Evolutionary conservation across 2,329 filamentous ascomycete genomes (phyloP), one percentile per base, ranked within the genome.

Genomic region (Xylariaceae sp.): DNA sequence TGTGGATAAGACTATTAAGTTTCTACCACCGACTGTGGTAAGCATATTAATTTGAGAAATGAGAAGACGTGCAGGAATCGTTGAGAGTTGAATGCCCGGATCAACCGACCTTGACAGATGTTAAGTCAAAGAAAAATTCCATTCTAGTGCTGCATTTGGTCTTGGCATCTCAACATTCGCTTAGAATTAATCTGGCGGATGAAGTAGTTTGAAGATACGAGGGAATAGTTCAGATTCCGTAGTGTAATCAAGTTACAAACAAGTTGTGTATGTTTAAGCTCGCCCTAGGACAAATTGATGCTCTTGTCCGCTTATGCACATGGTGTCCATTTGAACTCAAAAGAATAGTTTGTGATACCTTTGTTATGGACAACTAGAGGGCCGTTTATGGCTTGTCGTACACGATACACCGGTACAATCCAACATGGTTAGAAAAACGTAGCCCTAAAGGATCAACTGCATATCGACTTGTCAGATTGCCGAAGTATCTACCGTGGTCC

Each of bases 391-490:
- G n/a, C n/a, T n/a, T n/a, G n/a, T n/a, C n/a, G n/a, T n/a, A n/a
- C n/a, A n/a, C n/a, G n/a, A n/a, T n/a, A n/a, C n/a, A 34, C 21
- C 28, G 29, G 51, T 16, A 39, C 39, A 43, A 49, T 36, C 16
- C 28, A 29, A 41, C 19, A 43, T 11, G n/a, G 17, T 6, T 23
- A 9, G 23, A 44, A n/a, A 44, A 43, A 28, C 17, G 48, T 19
- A 19, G 37, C 31, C 43, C 33, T 46, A 23, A 29, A 43, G 33
- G 19, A 26, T 41, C 23, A 34, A 33, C 37, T 48, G 39, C 44
- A 58, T 45, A 39, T 19, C 21, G 43, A 58, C 45, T 50, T 39
- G 56, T 55, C 56, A 58, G 26, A 39, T 17, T 41, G 26, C 17
- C 33, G 31, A 31, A 33, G 24, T 26, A 51, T n/a, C 17, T 24